Evolutionary conservation across 23 red algal species (phyloP), one percentile per base, ranked within the genome.

Genomic region (Agarophyton chilense): DNA sequence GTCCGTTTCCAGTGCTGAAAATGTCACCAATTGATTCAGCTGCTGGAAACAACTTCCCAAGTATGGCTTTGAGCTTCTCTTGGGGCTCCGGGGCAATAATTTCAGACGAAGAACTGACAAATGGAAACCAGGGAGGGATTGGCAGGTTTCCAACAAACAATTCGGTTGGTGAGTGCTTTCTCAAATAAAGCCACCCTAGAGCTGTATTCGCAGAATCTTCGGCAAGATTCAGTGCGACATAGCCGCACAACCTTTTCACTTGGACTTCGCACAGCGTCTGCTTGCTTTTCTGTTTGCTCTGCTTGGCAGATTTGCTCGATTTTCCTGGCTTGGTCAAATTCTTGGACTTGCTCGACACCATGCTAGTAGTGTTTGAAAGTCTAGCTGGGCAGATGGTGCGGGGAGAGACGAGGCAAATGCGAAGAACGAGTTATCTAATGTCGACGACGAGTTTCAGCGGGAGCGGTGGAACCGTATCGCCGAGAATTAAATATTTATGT

Each of bases 101-200:
- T 44, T 65, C 33, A 64, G 28, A 32, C 9, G 61, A 62, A 50
- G 40, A 42, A 21, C 65, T 56, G 47, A 62, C 16, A 18, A 26
- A 80, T n/a, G 85, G 26, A 66, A 89, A 67, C 85, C 85, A 89
- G 9, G 36, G 11, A 19, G 85, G 85, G 22, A 62, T 56, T 34
- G 85, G 85, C 31, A 89, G 67, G 47, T 89, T 89, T 63, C 67
- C 85, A 0, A 89, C 53, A 26, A 89, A 89, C 7, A 89, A 42
- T n/a, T 77, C 73, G 11, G 52, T 64, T 40, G 51, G 29, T 19
- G 70, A 77, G 43, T 89, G 85, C 67, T 77, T 61, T 16, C 85
- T 26, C 28, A 89, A 53, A 35, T 89, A 89, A 57, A 89, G 52
- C 85, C 85, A 89, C 25, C 85, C 85, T 39, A 74, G 21, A 47